phyloP scores from a whole-genome alignment of 345 rosid genomes.

The Isatis tinctoria region DNA sequence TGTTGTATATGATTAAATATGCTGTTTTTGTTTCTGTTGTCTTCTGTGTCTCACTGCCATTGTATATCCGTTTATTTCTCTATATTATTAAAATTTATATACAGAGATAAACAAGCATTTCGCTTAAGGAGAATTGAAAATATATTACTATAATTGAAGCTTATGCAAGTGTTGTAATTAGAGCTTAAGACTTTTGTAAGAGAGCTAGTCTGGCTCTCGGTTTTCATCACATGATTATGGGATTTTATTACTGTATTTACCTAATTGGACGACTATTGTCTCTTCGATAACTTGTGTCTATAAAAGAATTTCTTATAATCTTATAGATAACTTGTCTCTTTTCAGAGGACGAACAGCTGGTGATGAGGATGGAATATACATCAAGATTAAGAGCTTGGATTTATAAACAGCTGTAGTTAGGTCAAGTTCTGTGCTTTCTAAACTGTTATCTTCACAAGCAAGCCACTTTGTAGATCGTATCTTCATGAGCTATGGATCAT shows the following conservation, averaged over 20 bases:
- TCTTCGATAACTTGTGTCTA: too few relatives aligned
- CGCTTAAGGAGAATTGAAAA: too few relatives aligned
- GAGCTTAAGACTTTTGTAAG: background rate
- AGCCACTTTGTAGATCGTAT: too few relatives aligned
- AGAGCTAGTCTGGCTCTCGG: background rate
- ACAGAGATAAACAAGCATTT: too few relatives aligned
- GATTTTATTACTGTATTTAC: background rate
- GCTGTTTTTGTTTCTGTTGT: background rate
- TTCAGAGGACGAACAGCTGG: conserved; percentile 68
- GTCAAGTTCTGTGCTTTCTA: too few relatives aligned
- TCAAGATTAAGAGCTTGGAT: too few relatives aligned
- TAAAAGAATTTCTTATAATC: too few relatives aligned
- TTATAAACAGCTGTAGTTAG: too few relatives aligned
- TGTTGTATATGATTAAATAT: background rate
- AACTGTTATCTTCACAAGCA: too few relatives aligned
- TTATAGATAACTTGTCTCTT: conserved; percentile 59
- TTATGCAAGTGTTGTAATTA: background rate
- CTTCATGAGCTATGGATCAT: too few relatives aligned
- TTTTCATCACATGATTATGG: background rate
- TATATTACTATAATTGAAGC: background rate
- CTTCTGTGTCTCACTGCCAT: background rate
- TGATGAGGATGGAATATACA: too few relatives aligned
- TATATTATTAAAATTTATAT: background rate
- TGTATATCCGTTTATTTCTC: background rate
- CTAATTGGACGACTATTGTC: background rate